Evolutionary conservation across 345 rosid genomes (phyloP), one percentile per base, ranked within the genome.

Genomic region (Heritiera fomes): DNA sequence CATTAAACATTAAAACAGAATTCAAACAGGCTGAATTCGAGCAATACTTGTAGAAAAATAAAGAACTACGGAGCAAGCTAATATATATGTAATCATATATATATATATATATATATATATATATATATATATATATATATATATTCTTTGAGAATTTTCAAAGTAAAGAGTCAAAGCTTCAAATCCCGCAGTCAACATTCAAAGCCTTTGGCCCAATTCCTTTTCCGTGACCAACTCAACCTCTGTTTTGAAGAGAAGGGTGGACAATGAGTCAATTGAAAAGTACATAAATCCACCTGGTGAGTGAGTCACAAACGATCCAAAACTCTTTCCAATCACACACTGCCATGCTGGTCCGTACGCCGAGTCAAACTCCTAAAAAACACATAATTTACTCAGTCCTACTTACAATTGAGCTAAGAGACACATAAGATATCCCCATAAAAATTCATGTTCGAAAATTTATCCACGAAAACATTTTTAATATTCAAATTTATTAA

Each of bases 291-390:
- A 89, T 61, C 91, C 90, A 78, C 92, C 89, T 9, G 82, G 65
- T 32, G 90, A 89, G 80, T 89, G 92, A 46, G 91, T 89, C 62
- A 87, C 85, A 58, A 84, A 89, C 41, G 92, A 89, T 41, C 91
- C 89, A 30, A 89, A 89, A 87, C 88, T 85, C n/a, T 85, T 88
- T 67, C 91, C 92, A 5, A 80, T 88, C 53, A 89, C 83, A 82
- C 91, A 89, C 50, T 88, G 92, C 92, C 92, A 89, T 6, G 87
- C 89, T 18, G 71, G 87, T 63, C 91, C 92, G 28, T 88, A 88
- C 32, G 61, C 79, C 53, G 86, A 71, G 81, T 88, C 89, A 71
- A 88, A 88, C 47, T 89, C 92, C 91, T 86, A 18, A 4, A 38
- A 18, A 11, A 68, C 55, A 18, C 30, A 9, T 34, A 14, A 63